These are phyloP conservation scores for Colletotrichum eremochloae DNA, from an alignment of 2,329 filamentous ascomycete genomes.

Conservation along the genomic window DNA sequence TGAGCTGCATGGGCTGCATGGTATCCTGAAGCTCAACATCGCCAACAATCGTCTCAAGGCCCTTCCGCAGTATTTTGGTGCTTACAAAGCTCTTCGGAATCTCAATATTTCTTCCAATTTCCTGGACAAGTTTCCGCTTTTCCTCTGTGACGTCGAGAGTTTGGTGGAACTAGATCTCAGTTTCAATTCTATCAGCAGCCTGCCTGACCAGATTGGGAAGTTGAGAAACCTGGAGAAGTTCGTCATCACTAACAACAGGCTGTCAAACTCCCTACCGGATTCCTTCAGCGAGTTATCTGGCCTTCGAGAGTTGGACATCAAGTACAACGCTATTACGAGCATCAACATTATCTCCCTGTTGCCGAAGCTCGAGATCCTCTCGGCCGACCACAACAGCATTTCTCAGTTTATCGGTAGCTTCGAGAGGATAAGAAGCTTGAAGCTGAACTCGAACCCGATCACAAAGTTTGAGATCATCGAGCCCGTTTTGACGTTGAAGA, in stretches of 20 bases:
- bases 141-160: conserved; percentile 84
- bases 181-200: conserved; percentile 87
- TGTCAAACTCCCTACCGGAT: conserved; percentile 80
- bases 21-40: conserved; percentile 88
- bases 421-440: conserved; percentile 83
- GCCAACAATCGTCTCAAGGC: conserved; percentile 90
- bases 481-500: conserved; percentile 84
- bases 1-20: conserved; percentile 80
- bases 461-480: conserved; percentile 90
- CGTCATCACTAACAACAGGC: conserved; percentile 94
- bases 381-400: conserved; percentile 92
- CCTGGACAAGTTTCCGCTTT: conserved; percentile 85
- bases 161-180: conserved; percentile 95
- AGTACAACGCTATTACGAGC: conserved; percentile 90
- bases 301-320: conserved; percentile 91
- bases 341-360: conserved; percentile 90
- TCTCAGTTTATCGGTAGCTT: conserved; percentile 94
- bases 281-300: conserved; percentile 80
- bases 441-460: conserved; percentile 94
- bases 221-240: conserved; percentile 87
- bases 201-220: conserved; percentile 84
- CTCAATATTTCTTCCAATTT: conserved; percentile 96
- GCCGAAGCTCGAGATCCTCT: conserved; percentile 87
- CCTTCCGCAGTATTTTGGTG: conserved; percentile 85
- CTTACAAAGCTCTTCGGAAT: conserved; percentile 82